Evolutionary conservation across 179 eudicot genomes (phyloP).

Genomic region (Pouteria campechiana): DNA sequence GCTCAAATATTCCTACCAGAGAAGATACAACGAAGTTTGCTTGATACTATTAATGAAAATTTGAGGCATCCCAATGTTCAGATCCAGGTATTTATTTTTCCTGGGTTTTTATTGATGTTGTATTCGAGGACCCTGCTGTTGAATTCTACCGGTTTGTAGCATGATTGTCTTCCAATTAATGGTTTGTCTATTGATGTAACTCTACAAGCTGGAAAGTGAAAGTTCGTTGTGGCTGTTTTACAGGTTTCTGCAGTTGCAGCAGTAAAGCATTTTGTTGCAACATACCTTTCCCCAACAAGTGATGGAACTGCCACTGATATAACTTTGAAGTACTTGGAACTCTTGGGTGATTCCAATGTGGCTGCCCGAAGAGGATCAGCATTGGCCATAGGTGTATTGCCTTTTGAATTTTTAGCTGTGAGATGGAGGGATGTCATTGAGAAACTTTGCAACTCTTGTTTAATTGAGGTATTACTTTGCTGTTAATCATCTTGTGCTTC

Average conservation of each 20-base stretch:
- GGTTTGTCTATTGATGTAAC: too few relatives aligned
- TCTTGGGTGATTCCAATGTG: conserved; percentile 72
- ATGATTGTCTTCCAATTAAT: too few relatives aligned
- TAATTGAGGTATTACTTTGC: conserved; percentile 57
- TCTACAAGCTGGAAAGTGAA: too few relatives aligned
- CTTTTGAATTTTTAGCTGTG: conserved; percentile 53
- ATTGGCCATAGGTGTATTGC: conserved; percentile 81
- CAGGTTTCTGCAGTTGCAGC: conserved; percentile 86
- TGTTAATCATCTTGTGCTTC: conserved; percentile 1
- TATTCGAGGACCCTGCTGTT: not conserved
- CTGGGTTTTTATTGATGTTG: too few relatives aligned
- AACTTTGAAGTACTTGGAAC: conserved; percentile 51
- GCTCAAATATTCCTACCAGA: conserved; percentile 46
- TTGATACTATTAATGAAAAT: conserved; percentile 83
- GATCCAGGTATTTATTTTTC: conserved; percentile 52
- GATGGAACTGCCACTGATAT: conserved; percentile 43
- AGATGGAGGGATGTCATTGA: conserved; percentile 56
- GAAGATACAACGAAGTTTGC: conserved; percentile 61
- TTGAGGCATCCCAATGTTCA: conserved; percentile 88
- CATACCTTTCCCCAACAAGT: conserved; percentile 48
- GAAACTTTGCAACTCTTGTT: conserved; percentile 74
- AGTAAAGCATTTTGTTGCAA: conserved; percentile 55
- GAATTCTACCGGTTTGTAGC: not conserved
- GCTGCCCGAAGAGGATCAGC: conserved; percentile 98
- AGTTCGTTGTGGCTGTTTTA: too few relatives aligned